Percentiles rank a stretch among this genome's conserved stretches.
These are phyloP conservation scores for Leccinum variicolor DNA, from an alignment of 768 basidiomycete genomes.

Conservation along the genomic window DNA sequence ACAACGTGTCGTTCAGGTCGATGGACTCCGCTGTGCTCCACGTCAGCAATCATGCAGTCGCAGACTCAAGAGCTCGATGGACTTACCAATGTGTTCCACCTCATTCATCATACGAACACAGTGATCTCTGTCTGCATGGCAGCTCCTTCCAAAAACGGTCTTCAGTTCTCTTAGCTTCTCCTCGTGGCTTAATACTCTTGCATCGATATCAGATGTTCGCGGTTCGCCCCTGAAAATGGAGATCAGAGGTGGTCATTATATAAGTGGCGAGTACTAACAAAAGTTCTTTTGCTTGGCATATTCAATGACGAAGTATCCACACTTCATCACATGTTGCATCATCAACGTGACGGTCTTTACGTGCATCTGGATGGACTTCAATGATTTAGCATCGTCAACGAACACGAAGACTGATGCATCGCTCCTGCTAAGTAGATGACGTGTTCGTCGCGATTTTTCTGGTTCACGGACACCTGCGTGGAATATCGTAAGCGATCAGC, in stretches of 20 bases:
- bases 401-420: neutral
- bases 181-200: neutral
- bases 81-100: neutral
- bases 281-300: neutral
- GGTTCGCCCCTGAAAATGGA: neutral
- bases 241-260: neutral
- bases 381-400: neutral
- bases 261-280: neutral
- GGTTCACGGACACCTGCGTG: neutral
- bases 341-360: neutral
- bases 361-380: neutral
- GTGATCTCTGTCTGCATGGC: neutral
- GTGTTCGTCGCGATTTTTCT: neutral
- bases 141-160: neutral
- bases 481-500: neutral
- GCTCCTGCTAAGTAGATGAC: neutral
- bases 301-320: neutral
- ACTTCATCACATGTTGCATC: neutral
- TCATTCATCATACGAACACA: neutral
- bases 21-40: neutral
- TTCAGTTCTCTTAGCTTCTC: neutral
- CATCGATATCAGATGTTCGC: neutral
- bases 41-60: neutral
- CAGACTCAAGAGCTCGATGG: neutral
- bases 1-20: neutral